These are phyloP conservation scores for Diaporthe australafricana DNA, from an alignment of 2,329 filamentous ascomycete genomes.

Conservation along the genomic window DNA sequence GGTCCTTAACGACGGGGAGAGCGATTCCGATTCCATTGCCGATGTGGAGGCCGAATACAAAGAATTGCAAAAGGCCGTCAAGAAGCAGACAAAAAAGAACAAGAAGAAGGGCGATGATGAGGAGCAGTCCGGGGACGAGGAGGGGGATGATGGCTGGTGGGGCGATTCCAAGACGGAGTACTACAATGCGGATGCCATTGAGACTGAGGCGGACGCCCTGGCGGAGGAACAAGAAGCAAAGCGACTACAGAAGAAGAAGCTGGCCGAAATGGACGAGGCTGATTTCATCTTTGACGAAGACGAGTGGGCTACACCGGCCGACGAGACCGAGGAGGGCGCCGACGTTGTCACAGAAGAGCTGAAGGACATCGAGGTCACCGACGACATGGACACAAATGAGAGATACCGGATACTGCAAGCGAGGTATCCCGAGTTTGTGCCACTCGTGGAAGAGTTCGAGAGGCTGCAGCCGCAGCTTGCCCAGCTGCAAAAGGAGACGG, in stretches of 20 bases:
- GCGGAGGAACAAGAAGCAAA: conserved; percentile 94
- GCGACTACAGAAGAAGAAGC: conserved; percentile 88
- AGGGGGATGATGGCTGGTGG: conserved; percentile 79
- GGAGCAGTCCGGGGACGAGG: conserved; percentile 62
- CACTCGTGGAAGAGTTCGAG: conserved; percentile 82
- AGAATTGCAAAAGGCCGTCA: conserved; percentile 35
- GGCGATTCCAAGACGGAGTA: conserved; percentile 90
- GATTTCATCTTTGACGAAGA: conserved; percentile 94
- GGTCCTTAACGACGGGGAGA: conserved; percentile 49
- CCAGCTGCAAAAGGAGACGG: conserved; percentile 68
- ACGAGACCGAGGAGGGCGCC: conserved; percentile 61
- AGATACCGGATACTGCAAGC: conserved; percentile 79
- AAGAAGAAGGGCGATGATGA: conserved; percentile 64
- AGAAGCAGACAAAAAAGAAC: conserved; percentile 47
- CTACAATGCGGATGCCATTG: conserved; percentile 85
- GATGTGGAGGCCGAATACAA: conserved; percentile 41
- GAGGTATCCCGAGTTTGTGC: conserved; percentile 93
- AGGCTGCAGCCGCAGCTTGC: conserved; percentile 76
- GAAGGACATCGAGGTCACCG: conserved; percentile 83
- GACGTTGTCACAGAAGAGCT: conserved; percentile 87
- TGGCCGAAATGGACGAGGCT: conserved; percentile 87
- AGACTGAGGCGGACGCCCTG: conserved; percentile 76
- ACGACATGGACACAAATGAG: conserved; percentile 82
- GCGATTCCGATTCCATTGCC: conserved; percentile 42
- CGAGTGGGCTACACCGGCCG: conserved; percentile 78